Base-by-base conservation (phyloP, 768 basidiomycete species). In the Cystoderma amianthinum region DNA sequence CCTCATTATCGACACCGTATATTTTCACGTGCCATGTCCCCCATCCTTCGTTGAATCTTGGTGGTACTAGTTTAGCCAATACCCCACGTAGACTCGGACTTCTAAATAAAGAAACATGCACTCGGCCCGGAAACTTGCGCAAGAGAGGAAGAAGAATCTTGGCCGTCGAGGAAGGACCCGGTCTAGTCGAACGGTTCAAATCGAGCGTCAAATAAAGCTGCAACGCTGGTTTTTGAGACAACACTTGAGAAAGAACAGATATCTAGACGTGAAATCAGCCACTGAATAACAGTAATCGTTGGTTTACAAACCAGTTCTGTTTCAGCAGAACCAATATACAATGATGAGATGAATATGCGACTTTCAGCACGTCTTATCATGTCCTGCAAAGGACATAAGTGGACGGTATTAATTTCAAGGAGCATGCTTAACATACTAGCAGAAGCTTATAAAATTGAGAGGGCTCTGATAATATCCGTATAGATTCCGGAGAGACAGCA, bases 1-100 rank as follows among this genome's bases (percentile, higher is more conserved):
- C 74, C 40, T 94, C 81, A 55, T 97, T 83, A 57, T 99, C 96
- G 0, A 76, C 83, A 15, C 91, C 92, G 54, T 99, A 99, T 42
- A 93, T 75, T 62, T 99, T 99, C 3, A 90, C 85, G 58, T 98
- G 96, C 94, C 94, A 97, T 2, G 94, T 91, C 0, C 94, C 95
- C 88, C 93, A 98, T 1, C 94, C 96, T 64, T 99, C 96, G 52
- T 99, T 95, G 63, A 91, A 96, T 41, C 96, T 72, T 17, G 87
- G 83, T 5, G 96, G 96, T 5, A 97, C 82, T 20, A 95, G 45
- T 42, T 70, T 74, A 21, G 86, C 77, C 58, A 88, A 69, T 19
- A 88, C 44, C 1, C 88, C 85, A 13, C 79, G 72, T 20, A 97
- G 71, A 39, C 80, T 86, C 0, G 96, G 95, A 53, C 89, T 92